Conservation (phyloP, 108 stramenopile species). For the Schizochytrium sp. region DNA sequence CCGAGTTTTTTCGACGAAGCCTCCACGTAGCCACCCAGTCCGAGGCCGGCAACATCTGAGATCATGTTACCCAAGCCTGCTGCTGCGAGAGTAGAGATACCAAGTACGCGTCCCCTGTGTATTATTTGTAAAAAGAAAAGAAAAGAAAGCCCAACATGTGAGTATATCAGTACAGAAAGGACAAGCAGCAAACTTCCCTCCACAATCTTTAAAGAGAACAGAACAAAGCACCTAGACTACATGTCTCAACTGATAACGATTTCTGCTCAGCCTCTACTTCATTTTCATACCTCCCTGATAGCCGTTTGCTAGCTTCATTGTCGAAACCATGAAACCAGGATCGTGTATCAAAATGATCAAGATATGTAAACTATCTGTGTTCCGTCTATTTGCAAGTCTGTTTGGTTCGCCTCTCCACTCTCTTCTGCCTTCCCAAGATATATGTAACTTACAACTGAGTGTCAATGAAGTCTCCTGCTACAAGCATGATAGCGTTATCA, state of each 20-base stretch:
- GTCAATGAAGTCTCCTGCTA: constrained; percentile 96
- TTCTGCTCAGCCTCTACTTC: too few relatives aligned
- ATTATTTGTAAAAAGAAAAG: neutral
- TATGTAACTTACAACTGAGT: constrained; percentile 58
- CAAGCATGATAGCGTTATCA: constrained; percentile 95
- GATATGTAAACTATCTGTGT: too few relatives aligned
- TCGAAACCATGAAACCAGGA: too few relatives aligned
- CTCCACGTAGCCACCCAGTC: constrained; percentile 85
- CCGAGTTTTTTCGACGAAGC: constrained; percentile 71
- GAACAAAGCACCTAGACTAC: too few relatives aligned
- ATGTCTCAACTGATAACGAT: too few relatives aligned
- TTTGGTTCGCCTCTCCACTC: neutral
- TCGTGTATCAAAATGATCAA: too few relatives aligned
- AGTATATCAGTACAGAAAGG: too few relatives aligned
- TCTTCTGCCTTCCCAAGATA: neutral
- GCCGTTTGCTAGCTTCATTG: too few relatives aligned
- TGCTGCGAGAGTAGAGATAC: constrained; percentile 94
- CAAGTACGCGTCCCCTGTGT: constrained; percentile 82
- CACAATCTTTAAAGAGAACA: too few relatives aligned
- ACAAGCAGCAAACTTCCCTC: too few relatives aligned
- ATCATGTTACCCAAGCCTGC: constrained; percentile 92
- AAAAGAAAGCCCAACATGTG: too few relatives aligned
- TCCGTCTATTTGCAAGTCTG: neutral
- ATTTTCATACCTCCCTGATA: too few relatives aligned
- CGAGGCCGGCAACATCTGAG: constrained; percentile 86